Conservation (phyloP, 1,284 basidiomycete species). For the Leccinum glutinopallens region DNA sequence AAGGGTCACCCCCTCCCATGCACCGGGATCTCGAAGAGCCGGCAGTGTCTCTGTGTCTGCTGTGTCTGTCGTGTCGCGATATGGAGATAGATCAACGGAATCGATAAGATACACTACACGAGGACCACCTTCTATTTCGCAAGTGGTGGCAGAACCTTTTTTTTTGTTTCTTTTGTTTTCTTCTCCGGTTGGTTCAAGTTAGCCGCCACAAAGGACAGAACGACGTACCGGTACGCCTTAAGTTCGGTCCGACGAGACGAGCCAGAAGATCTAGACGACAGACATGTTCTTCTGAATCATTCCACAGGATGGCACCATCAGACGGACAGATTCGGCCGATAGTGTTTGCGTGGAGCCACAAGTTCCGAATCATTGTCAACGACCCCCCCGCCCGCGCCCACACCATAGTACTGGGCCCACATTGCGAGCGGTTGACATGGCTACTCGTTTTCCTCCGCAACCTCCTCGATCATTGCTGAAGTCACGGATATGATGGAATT, state of each 20-base stretch:
- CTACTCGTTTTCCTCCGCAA: background rate
- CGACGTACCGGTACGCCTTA: background rate
- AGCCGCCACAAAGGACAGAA: background rate
- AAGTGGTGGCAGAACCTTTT: conserved; percentile 7
- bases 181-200: background rate
- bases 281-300: background rate
- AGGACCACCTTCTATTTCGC: conserved; percentile 14
- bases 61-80: conserved; percentile 6
- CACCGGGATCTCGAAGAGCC: conserved; percentile 27
- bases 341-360: background rate
- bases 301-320: background rate
- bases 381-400: background rate
- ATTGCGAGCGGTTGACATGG: background rate
- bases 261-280: background rate
- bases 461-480: conserved; percentile 1
- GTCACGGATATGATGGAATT: background rate
- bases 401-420: background rate
- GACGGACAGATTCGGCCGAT: background rate
- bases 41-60: background rate
- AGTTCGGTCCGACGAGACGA: background rate
- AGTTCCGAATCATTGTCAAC: background rate
- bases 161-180: background rate
- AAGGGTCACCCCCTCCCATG: no score
- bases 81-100: conserved; percentile 27
- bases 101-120: conserved; percentile 38